Base-by-base conservation (phyloP, 805 yeast species). In the Lachancea sp. region DNA sequence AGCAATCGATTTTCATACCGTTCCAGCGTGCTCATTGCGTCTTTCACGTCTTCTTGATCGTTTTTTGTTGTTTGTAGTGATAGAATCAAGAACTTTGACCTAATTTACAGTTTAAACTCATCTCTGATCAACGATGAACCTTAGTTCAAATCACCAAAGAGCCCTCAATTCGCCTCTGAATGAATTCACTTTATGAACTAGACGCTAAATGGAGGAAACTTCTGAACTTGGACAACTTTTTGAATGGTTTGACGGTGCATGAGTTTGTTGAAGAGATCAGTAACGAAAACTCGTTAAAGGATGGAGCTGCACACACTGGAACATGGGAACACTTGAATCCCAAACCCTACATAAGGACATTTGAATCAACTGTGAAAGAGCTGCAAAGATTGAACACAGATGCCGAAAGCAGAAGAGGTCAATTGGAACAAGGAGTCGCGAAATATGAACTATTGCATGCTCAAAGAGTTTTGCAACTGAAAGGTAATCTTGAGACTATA, bases 281-380 rank as follows among this genome's bases (percentile, higher is more conserved):
- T 49, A 79, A 79, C 57, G 84, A 81, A 56, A 85, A 83, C 36
- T 36, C 53, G 30, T 32, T 34, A 38, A 38, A 49, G 39, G 38
- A 48, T 32, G 26, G 47, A 37, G 46, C 53, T 36, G 39, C 52
- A 38, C 29, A 40, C 8, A 31, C 39, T 3, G 43, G 44, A 5
- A 34, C 44, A 7, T 48, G 58, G 44, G 52, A 53, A 33, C 59
- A 53, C 38, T 65, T 88, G 44, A 96, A 93, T 58, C 96, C 98
- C 1, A 88, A 87, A 57, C 98, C 98, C 1, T 93, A 86, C 60
- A 91, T 91, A 38, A 77, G 96, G 53, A 87, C 96, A 0, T 90
- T 93, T 62, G 97, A 91, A 60, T 79, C 90, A 1, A 86, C 93
- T 2, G 68, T 89, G 37, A 73, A 79, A 38, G 91, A 87, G 56